Evolutionary conservation across 257 asterid genomes (phyloP), one percentile per base, ranked within the genome.

Genomic region (Petunia secreta): DNA sequence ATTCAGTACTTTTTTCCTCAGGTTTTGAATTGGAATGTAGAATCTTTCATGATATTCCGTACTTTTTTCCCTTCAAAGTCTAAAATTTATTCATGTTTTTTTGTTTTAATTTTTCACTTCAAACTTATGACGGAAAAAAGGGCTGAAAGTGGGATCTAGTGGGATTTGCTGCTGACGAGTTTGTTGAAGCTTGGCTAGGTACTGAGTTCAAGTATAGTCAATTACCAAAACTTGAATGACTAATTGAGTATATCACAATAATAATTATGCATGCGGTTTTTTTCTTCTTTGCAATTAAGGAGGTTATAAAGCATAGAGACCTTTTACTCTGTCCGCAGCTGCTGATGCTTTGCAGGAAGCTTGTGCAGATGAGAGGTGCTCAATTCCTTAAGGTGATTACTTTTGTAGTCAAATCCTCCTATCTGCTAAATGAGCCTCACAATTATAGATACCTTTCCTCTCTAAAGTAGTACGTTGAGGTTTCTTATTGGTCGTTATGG

Each of bases 361-460:
- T 66, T 90, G 96, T 82, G 94, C 89, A 82, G 89, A 94, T 66
- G 97, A 93, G 82, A 92, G 95, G 79, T 90, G 88, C 93, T 93
- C 79, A 89, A 88, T 85, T 88, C 96, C 78, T 88, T 93, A 79
- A 86, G 98, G 98, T 93, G 69, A 80, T 34, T 71, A 6, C 46
- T 50, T 50, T 73, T 25, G 44, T 2, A n/a, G 8, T 3, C 44
- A 55, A 8, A 44, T 44, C 76, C 41, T 69, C 38, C 41, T 46
- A 16, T 69, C 2, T 46, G 58, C 16, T 9, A 46, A 16, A 46
- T 2, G 58, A 69, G 39, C 9, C 58, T 69, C 48, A 9, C 58
- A 46, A 69, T 69, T 16, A 8, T 69, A 0, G 25, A 46, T 38
- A 46, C 0, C 9, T 68, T 46, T 44, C 58, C 1, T 46, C 58